These are phyloP conservation scores for Bremia lactucae DNA, from an alignment of 352 stramenopile species.

Conservation along the genomic window DNA sequence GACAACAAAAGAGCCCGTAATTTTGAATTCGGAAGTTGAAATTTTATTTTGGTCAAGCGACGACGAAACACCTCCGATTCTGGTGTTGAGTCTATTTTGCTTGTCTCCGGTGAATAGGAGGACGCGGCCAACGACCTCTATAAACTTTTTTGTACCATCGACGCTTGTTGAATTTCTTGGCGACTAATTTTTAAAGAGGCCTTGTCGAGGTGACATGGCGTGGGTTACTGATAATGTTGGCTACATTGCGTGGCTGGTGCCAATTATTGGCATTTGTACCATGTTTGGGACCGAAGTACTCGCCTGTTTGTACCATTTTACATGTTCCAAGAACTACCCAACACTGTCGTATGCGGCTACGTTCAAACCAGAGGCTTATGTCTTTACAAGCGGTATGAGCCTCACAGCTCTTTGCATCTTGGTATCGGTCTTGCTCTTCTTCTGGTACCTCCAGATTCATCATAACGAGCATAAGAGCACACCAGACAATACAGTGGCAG, in stretches of 20 bases:
- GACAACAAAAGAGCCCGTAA: too few relatives aligned
- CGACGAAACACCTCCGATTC: too few relatives aligned
- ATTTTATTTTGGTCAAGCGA: too few relatives aligned
- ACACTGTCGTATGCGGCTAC: conserved; percentile 80
- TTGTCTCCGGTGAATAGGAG: too few relatives aligned
- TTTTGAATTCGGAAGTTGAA: too few relatives aligned
- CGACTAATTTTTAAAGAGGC: conserved; percentile 2
- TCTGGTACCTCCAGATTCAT: conserved; percentile 45
- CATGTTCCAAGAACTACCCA: conserved; percentile 58
- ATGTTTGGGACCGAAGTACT: conserved; percentile 64
- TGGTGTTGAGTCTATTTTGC: too few relatives aligned
- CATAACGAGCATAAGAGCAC: neutral
- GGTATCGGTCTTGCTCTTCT: conserved; percentile 40
- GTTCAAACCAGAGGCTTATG: conserved; percentile 54
- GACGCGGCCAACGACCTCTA: conserved; percentile 4
- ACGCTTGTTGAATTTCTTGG: neutral
- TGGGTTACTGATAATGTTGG: conserved; percentile 49
- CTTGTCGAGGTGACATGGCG: conserved; percentile 17
- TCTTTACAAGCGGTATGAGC: conserved; percentile 72
- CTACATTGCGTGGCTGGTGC: conserved; percentile 60
- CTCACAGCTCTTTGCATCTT: conserved; percentile 69
- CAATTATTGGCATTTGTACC: conserved; percentile 53
- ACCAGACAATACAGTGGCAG: conserved; percentile 2
- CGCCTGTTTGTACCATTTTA: conserved; percentile 63
- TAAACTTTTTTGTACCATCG: conserved; percentile 1